Evolutionary conservation across 768 basidiomycete genomes (phyloP), one percentile per base, ranked within the genome.

Genomic region (Mycena indigotica): DNA sequence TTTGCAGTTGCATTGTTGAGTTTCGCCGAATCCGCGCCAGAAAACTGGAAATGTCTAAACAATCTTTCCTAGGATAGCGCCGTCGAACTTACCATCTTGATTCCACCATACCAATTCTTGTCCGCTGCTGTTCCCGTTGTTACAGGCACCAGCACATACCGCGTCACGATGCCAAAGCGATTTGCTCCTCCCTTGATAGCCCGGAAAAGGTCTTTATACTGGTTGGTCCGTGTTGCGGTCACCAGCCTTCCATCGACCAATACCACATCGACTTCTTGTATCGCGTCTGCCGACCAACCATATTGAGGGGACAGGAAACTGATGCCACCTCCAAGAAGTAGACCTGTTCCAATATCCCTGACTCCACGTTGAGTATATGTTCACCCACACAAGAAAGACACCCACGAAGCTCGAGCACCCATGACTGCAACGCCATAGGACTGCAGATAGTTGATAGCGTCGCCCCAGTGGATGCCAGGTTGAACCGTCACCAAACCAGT

Each of bases 111-210:
- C 67, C 71, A 77, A 28, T 63, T 66, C 56, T 75, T 76, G 19
- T 77, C 71, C 2, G 66, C 66, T 24, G 63, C 67, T 16, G 70
- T 73, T 4, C 76, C 78, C 8, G 73, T 75, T 46, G 72, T 72
- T 17, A 73, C 65, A n/a, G 75, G 73, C 32, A 70, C 55, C 6
- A 80, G 67, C 41, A 72, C 74, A 52, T 76, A 78, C 25, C 76
- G 63, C 13, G 78, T 77, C 19, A 77, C 77, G 48, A 80, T 78
- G 2, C 77, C 77, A 59, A 78, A 78, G 13, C 77, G 67, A 66
- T 75, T 78, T 3, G 70, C 77, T 12, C 77, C 76, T 2, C 77
- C 77, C 60, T 78, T 77, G 49, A 80, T 62, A 13, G 77, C 76
- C 40, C 69, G 68, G 65, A 80, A 77, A 16, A 80, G 70, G 56